phyloP scores from a whole-genome alignment of 768 basidiomycete species.

The Kwoniella dendrophila region DNA sequence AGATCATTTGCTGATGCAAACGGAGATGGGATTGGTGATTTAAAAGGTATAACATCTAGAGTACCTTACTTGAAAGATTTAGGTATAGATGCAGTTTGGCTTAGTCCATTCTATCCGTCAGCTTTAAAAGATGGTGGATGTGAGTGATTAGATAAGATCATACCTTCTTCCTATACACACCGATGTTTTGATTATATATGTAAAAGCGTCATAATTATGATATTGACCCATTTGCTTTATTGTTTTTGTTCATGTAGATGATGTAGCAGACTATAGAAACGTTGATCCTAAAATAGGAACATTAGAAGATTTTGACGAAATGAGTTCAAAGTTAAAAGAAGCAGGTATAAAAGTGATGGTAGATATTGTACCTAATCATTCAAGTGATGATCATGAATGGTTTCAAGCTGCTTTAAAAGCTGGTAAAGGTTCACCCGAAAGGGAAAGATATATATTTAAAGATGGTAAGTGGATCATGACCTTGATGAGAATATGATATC shows the following conservation, averaged over 20 bases:
- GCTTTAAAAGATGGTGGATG: slow-evolving; percentile 50
- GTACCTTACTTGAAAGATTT: slow-evolving; percentile 39
- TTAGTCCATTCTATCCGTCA: slow-evolving; percentile 48
- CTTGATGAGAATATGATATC: too few relatives aligned
- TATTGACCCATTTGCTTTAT: background rate
- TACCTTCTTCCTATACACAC: background rate
- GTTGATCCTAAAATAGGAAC: slow-evolving; percentile 48
- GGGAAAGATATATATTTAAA: slow-evolving; percentile 43
- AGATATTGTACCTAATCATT: slow-evolving; percentile 52
- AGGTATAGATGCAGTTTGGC: slow-evolving; percentile 46
- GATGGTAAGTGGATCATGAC: slow-evolving; percentile 38
- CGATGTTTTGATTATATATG: too few relatives aligned
- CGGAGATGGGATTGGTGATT: slow-evolving; percentile 46
- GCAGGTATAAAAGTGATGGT: slow-evolving; percentile 43
- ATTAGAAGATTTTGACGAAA: slow-evolving; percentile 45
- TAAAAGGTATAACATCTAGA: slow-evolving; percentile 43
- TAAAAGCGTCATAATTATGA: too few relatives aligned
- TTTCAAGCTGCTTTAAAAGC: slow-evolving; percentile 46
- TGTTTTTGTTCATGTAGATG: slow-evolving; percentile 33
- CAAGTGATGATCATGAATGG: slow-evolving; percentile 47
- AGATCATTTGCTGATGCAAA: slow-evolving; percentile 46
- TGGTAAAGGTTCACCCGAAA: slow-evolving; percentile 33
- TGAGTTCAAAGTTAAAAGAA: slow-evolving; percentile 34
- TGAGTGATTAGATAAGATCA: slow-evolving; percentile 21
- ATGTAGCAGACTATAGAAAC: slow-evolving; percentile 48